These are phyloP conservation scores for Austroboletus niveus DNA, from an alignment of 1,284 basidiomycete genomes.

Conservation along the genomic window DNA sequence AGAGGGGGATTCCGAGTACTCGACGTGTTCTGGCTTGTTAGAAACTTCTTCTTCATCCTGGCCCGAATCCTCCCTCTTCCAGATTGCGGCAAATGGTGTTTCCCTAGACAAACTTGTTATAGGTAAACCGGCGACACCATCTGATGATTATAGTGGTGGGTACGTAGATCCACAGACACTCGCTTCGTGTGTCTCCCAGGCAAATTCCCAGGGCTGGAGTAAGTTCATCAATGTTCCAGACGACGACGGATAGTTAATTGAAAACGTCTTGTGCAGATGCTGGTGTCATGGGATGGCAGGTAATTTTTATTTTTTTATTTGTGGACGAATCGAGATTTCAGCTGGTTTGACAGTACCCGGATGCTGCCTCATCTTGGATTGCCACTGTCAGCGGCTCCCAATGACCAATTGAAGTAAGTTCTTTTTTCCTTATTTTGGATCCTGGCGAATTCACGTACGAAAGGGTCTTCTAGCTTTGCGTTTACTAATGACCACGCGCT, in stretches of 20 bases:
- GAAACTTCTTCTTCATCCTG: constrained; percentile 40
- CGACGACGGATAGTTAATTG: constrained; percentile 1
- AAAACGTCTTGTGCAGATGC: constrained; percentile 36
- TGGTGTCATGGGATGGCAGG: constrained; percentile 48
- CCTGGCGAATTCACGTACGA: too few species aligned
- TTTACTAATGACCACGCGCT: too few species aligned
- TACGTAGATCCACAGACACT: constrained; percentile 53
- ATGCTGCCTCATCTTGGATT: constrained; percentile 28
- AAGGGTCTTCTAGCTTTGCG: too few species aligned
- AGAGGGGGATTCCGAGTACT: constrained; percentile 48
- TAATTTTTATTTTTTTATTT: constrained; percentile 3
- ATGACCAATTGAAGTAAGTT: too few species aligned
- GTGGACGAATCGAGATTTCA: constrained; percentile 28
- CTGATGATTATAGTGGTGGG: constrained; percentile 54
- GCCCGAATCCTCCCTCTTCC: constrained; percentile 51
- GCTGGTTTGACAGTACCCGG: constrained; percentile 24
- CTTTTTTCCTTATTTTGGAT: too few species aligned
- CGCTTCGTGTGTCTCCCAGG: constrained; percentile 53
- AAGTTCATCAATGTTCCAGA: constrained; percentile 23
- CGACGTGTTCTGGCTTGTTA: constrained; percentile 44
- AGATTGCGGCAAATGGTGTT: constrained; percentile 58
- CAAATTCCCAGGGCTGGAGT: constrained; percentile 58
- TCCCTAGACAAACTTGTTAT: constrained; percentile 52
- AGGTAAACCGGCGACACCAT: constrained; percentile 56
- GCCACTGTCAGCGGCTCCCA: constrained; percentile 17